These are phyloP conservation scores for Leccinellum rugosiceps DNA, from an alignment of 768 basidiomycete genomes.

Conservation along the genomic window DNA sequence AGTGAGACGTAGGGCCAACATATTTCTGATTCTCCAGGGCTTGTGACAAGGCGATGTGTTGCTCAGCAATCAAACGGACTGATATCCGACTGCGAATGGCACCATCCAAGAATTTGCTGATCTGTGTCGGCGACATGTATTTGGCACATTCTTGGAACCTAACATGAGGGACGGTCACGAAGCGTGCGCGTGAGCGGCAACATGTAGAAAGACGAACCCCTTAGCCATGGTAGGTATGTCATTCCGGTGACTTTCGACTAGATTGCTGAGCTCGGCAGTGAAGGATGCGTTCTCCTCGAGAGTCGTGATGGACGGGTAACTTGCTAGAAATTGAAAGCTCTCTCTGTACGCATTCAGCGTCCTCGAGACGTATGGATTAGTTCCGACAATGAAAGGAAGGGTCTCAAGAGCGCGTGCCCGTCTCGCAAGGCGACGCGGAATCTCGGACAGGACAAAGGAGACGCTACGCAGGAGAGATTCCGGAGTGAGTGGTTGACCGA, in stretches of 20 bases:
- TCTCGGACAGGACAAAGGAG: constrained; percentile 67
- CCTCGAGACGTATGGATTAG: constrained; percentile 80
- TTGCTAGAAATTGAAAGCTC: constrained; percentile 68
- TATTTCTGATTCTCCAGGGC: constrained; percentile 46
- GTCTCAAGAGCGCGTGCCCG: constrained; percentile 72
- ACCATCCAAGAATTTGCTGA: constrained; percentile 76
- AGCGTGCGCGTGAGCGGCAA: not conserved
- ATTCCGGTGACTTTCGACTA: constrained; percentile 78
- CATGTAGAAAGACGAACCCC: constrained; percentile 48
- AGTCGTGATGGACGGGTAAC: constrained; percentile 59
- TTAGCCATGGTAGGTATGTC: constrained; percentile 91
- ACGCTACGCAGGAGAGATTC: constrained; percentile 75
- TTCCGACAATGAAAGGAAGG: constrained; percentile 85
- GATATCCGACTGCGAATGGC: constrained; percentile 86
- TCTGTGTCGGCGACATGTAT: constrained; percentile 80
- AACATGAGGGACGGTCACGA: not conserved
- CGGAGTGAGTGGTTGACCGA: constrained; percentile 68
- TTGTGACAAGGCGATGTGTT: constrained; percentile 82
- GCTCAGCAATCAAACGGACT: constrained; percentile 85
- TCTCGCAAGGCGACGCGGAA: constrained; percentile 72
- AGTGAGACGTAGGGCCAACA: constrained; percentile 36
- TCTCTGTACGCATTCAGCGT: constrained; percentile 65
- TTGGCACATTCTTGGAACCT: constrained; percentile 85
- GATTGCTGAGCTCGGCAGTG: constrained; percentile 58
- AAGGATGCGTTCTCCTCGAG: constrained; percentile 71